Evolutionary conservation across 345 rosid genomes (phyloP).

Genomic region (Eutrema yunnanense): DNA sequence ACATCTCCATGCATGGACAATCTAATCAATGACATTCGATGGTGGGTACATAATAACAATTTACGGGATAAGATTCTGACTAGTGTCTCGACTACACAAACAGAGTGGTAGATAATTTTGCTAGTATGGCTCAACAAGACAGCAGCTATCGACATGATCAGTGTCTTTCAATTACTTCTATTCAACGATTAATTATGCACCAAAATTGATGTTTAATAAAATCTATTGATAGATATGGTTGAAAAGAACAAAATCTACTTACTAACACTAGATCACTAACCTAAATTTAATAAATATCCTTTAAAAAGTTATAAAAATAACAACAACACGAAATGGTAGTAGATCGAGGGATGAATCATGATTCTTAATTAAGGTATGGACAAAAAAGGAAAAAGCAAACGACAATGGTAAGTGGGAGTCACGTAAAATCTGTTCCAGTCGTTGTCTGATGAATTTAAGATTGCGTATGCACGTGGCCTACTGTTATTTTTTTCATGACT

Average conservation of each 20-base stretch:
- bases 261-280: constrained; percentile 6
- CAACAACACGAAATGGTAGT: background rate
- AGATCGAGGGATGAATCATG: constrained; percentile 10
- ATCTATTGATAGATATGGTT: background rate
- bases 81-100: background rate
- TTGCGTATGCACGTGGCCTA: constrained; percentile 17
- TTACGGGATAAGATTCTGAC: background rate
- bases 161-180: too few relatives aligned
- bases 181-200: background rate
- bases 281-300: background rate
- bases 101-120: background rate
- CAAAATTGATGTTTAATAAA: too few relatives aligned
- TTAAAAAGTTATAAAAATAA: background rate
- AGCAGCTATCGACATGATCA: too few relatives aligned
- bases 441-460: constrained; percentile 10
- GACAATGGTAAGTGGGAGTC: constrained; percentile 30
- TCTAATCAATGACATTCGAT: background rate
- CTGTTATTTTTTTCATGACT: background rate
- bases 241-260: constrained; percentile 12
- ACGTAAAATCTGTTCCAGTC: constrained; percentile 4
- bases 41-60: background rate
- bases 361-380: constrained; percentile 14
- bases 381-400: background rate
- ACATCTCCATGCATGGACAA: background rate
- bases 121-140: background rate